A percentile compares a stretch with the other conserved stretches of the same genome.
Conservation (phyloP, 352 stramenopile genomes). For the Hyaloperonospora arabidopsidis region DNA sequence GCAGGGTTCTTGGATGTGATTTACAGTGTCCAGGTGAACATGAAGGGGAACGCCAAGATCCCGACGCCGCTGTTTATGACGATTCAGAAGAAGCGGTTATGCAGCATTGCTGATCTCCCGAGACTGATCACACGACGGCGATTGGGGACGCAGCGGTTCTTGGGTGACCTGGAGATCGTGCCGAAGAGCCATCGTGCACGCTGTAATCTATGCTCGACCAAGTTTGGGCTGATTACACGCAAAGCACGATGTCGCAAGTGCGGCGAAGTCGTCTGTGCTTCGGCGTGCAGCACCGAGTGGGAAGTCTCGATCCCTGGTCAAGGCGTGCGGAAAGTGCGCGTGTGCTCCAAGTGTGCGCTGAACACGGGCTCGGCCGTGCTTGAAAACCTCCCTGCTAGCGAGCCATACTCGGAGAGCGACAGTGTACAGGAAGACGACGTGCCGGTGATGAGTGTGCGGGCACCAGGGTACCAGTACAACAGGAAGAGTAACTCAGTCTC, state of each 20-base stretch:
- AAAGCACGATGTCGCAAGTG: conserved; percentile 65
- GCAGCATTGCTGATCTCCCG: conserved; percentile 38
- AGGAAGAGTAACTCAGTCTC: conserved; percentile 15
- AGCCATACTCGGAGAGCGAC: conserved; percentile 29
- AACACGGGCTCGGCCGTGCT: conserved; percentile 25
- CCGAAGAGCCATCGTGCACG: conserved; percentile 44
- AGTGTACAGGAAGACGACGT: conserved; percentile 24
- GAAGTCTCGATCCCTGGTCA: conserved; percentile 41
- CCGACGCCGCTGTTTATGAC: conserved; percentile 40
- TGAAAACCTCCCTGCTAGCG: conserved; percentile 20
- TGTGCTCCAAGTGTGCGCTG: conserved; percentile 49
- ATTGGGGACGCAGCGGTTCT: conserved; percentile 43
- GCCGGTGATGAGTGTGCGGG: conserved; percentile 24
- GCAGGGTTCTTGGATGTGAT: conserved; percentile 58
- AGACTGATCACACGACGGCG: conserved; percentile 43
- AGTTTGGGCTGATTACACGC: conserved; percentile 55
- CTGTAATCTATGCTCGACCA: conserved; percentile 48
- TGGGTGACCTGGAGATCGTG: conserved; percentile 62
- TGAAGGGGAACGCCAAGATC: conserved; percentile 51
- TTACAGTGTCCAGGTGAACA: conserved; percentile 49
- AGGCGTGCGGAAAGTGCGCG: conserved; percentile 44
- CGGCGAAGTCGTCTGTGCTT: conserved; percentile 61
- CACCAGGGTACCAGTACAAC: conserved; percentile 26
- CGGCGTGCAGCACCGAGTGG: conserved; percentile 47
- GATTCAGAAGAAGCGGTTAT: conserved; percentile 49